Conservation (phyloP, 73 alveolate genomes). For the Blepharisma stoltei region DNA sequence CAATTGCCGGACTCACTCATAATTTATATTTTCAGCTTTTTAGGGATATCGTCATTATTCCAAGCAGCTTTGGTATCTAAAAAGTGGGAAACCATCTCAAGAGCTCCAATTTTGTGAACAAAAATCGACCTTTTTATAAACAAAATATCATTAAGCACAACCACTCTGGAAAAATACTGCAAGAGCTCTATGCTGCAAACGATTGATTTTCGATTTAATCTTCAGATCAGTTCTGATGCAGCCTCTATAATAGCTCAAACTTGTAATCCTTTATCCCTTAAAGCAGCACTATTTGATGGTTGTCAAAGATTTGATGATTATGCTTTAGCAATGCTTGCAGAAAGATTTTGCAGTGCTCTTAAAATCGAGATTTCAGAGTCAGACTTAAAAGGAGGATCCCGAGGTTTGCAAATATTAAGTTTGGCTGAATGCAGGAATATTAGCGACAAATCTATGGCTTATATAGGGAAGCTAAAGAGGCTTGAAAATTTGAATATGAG, state of each 20-base stretch:
- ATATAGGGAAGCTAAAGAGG: background rate
- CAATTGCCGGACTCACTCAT: constrained; percentile 32
- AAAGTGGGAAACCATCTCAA: constrained; percentile 13
- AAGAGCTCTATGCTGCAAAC: constrained; percentile 34
- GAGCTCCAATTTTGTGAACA: constrained; percentile 42
- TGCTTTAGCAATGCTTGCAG: constrained; percentile 36
- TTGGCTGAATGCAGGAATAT: constrained; percentile 56
- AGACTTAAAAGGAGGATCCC: constrained; percentile 37
- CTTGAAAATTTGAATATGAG: constrained; percentile 34
- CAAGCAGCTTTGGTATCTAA: constrained; percentile 19
- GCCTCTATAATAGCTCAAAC: constrained; percentile 35
- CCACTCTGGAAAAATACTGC: background rate
- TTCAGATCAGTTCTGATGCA: constrained; percentile 32
- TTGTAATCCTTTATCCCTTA: constrained; percentile 44
- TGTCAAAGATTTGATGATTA: constrained; percentile 53
- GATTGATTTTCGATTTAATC: constrained; percentile 43
- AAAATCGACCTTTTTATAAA: constrained; percentile 29
- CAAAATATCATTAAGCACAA: background rate
- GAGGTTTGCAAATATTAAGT: constrained; percentile 49
- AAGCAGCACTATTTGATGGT: constrained; percentile 58
- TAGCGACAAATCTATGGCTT: constrained; percentile 37
- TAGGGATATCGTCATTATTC: constrained; percentile 23
- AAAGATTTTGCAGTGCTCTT: background rate
- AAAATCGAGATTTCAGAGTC: background rate
- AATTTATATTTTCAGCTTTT: constrained; percentile 11